phyloP scores from a whole-genome alignment of 1,284 basidiomycete genomes.

The Hymenochaete sp. region DNA sequence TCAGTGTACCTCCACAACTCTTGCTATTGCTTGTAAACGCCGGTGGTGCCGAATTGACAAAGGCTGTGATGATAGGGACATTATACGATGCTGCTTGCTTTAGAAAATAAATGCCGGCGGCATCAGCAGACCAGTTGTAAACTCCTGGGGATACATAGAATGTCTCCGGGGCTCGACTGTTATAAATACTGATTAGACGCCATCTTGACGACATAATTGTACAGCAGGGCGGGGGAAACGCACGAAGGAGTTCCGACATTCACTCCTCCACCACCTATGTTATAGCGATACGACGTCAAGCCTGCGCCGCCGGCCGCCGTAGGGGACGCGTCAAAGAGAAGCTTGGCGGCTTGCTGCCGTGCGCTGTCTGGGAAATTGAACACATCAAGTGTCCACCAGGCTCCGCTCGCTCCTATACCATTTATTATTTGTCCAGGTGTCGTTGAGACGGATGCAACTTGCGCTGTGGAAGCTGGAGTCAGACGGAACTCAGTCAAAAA shows the following conservation, averaged over 20 bases:
- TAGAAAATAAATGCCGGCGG: conserved; percentile 22
- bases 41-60: conserved; percentile 26
- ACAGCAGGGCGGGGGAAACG: background rate
- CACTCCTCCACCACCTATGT: conserved; percentile 23
- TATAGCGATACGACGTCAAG: conserved; percentile 23
- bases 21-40: conserved; percentile 23
- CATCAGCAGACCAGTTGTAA: conserved; percentile 24
- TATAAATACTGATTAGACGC: background rate
- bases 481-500: background rate
- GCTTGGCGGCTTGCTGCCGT: conserved; percentile 17
- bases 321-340: conserved; percentile 18
- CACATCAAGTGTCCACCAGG: conserved; percentile 23
- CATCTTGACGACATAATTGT: background rate
- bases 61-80: conserved; percentile 23
- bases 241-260: conserved; percentile 19
- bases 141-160: conserved; percentile 22
- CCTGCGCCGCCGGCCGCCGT: conserved; percentile 17
- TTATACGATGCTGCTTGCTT: conserved; percentile 19
- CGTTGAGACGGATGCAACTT: conserved; percentile 16
- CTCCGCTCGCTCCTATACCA: conserved; percentile 23
- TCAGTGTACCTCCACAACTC: conserved; percentile 24
- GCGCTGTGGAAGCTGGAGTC: conserved; percentile 3
- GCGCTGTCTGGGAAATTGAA: conserved; percentile 19
- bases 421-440: conserved; percentile 21
- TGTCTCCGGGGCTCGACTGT: conserved; percentile 22